Evolutionary conservation across 495 filamentous ascomycete genomes (phyloP).

Genomic region (Usnea hakonensis): DNA sequence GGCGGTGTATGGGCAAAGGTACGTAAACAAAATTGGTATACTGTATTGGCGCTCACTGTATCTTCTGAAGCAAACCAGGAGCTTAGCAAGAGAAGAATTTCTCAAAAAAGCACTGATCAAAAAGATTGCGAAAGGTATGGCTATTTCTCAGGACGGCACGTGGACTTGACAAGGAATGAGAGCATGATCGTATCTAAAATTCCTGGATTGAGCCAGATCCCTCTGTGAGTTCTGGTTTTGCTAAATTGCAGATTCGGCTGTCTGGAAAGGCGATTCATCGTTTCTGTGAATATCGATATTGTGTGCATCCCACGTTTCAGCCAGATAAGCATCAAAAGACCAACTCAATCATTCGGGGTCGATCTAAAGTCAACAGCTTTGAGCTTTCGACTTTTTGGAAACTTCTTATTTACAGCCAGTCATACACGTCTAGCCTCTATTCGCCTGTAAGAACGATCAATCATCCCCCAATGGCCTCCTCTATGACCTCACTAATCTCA

Average conservation of each 20-base stretch:
- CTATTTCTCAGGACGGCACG: constrained; percentile 38
- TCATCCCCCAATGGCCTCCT: neutral
- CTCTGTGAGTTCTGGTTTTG: neutral
- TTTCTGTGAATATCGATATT: neutral
- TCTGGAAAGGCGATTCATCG: neutral
- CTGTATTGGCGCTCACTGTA: neutral
- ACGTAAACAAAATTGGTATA: constrained; percentile 3
- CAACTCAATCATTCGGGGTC: neutral
- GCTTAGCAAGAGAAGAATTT: constrained; percentile 80
- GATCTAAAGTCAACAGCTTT: neutral
- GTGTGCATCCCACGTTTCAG: neutral
- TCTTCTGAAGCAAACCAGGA: constrained; percentile 56
- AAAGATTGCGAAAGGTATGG: constrained; percentile 86
- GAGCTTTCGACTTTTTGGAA: neutral
- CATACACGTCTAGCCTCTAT: neutral
- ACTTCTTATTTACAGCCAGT: neutral
- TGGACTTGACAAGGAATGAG: constrained; percentile 18
- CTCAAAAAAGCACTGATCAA: constrained; percentile 79
- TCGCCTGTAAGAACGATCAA: neutral
- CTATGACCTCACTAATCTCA: constrained; percentile 22
- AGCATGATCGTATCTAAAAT: neutral
- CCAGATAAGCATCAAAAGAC: neutral
- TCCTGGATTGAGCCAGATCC: neutral
- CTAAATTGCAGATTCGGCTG: neutral
- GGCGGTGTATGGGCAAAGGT: constrained; percentile 77